Conservation (phyloP, 2,329 filamentous ascomycete genomes). For the Aspergillus sp. region DNA sequence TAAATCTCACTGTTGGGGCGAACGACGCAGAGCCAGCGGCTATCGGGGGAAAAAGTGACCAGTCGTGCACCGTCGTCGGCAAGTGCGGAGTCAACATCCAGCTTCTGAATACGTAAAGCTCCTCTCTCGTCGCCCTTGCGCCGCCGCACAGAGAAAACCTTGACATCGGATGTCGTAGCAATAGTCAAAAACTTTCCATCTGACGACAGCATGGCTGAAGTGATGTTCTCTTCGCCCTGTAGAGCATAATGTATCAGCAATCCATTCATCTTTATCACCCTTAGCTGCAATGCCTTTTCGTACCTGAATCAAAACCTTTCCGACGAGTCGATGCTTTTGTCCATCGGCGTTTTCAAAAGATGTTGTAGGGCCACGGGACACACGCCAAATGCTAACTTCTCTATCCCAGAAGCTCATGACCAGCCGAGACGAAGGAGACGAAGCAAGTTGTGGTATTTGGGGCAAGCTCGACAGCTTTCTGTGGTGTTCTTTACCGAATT, state of each 20-base stretch:
- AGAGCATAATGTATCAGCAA: no score
- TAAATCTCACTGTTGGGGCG: constrained; percentile 58
- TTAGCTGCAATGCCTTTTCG: constrained; percentile 35
- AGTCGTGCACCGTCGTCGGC: constrained; percentile 61
- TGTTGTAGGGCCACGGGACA: constrained; percentile 47
- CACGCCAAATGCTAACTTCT: constrained; percentile 77
- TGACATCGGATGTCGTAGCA: constrained; percentile 68
- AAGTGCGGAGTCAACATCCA: constrained; percentile 58
- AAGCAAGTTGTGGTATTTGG: constrained; percentile 68
- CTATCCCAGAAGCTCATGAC: constrained; percentile 90
- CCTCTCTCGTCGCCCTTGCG: constrained; percentile 49
- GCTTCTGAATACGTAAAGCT: constrained; percentile 65
- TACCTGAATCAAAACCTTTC: constrained; percentile 57
- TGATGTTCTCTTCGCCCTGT: constrained; percentile 75
- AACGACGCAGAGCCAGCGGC: constrained; percentile 45
- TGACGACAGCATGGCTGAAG: constrained; percentile 65
- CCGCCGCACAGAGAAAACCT: constrained; percentile 66
- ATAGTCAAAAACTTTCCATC: constrained; percentile 73
- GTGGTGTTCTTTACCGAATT: constrained; percentile 74
- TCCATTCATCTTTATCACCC: background rate
- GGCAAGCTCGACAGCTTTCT: constrained; percentile 78
- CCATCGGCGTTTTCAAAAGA: constrained; percentile 36
- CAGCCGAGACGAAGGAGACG: constrained; percentile 67
- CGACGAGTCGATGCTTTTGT: constrained; percentile 50
- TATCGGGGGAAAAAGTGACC: constrained; percentile 49